Evolutionary conservation across 352 stramenopile genomes (phyloP), one percentile per base, ranked within the genome.

Genomic region (Phytophthora nicotianae): DNA sequence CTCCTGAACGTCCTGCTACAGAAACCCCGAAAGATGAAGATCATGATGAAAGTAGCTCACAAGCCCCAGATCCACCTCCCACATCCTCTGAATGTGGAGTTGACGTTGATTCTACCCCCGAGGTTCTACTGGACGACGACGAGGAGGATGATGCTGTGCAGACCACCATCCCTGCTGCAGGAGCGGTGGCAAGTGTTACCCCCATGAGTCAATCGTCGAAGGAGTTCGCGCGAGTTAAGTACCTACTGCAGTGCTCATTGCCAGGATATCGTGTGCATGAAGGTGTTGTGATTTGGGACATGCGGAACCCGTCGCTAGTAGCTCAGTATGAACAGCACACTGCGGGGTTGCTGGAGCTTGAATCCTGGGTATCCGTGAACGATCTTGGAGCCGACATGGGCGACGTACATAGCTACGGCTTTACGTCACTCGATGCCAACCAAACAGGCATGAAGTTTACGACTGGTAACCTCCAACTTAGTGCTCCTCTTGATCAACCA

Each of bases 321-420:
- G 66, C 63, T 1, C 77, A 92, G 45, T 93, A 90, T 57, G 81
- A 86, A 19, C 67, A 81, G 6, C 68, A 79, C 13, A 65, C 70
- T 0, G 55, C 49, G 0, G 84, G 83, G 0, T 29, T 95, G 2
- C 59, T 95, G 5, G 75, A 91, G 50, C 69, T 93, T 21, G 82
- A 93, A 24, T 91, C 82, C 3, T 93, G 83, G 83, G 81, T 92
- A 5, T 68, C 81, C 10, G 78, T 91, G 0, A 80, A 91, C 45
- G 75, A 88, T 51, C 66, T 95, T 8, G 86, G 83, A 1, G 61
- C 71, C 1, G 74, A 80, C 10, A 81, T 95, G 70, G 54, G 61
- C 1, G 74, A 89, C 20, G 71, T 79, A 2, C 79, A 87, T 45
- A 70, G 57, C 40, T 87, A 85, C 43, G 71, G 75, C 4, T 86